Percentiles rank a stretch among this genome's conserved stretches.
These are phyloP conservation scores for Rhododendron ferrugineum DNA, from an alignment of 148 eudicot species.

Conservation along the genomic window DNA sequence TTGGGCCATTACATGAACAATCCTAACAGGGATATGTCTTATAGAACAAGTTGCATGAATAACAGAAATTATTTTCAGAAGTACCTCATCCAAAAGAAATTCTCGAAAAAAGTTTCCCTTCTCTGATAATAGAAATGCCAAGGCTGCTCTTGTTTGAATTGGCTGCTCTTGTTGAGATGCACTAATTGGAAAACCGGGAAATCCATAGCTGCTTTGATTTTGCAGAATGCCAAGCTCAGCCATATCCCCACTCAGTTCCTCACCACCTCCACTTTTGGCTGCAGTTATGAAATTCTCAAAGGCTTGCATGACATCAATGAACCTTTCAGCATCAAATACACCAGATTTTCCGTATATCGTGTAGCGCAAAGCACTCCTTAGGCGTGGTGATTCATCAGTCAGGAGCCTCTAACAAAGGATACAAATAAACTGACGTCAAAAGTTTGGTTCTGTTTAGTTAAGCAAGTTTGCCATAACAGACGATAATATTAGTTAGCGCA, in stretches of 20 bases:
- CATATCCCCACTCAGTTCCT: slow-evolving; percentile 70
- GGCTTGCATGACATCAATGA: slow-evolving; percentile 99
- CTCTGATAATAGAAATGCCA: slow-evolving; percentile 74
- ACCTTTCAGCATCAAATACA: slow-evolving; percentile 96
- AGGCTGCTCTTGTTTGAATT: slow-evolving; percentile 84
- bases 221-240: slow-evolving; percentile 91
- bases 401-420: slow-evolving; percentile 60
- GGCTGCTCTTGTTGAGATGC: slow-evolving; percentile 47
- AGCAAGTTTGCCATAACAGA: background rate
- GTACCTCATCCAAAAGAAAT: slow-evolving; percentile 97
- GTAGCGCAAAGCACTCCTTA: slow-evolving; percentile 87
- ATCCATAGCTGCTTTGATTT: slow-evolving; percentile 30
- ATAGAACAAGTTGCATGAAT: background rate
- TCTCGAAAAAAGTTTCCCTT: slow-evolving; percentile 93
- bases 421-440: background rate
- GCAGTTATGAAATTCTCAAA: slow-evolving; percentile 86
- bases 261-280: slow-evolving; percentile 99
- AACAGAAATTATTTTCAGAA: background rate
- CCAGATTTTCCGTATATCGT: slow-evolving; percentile 95
- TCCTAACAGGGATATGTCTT: too few relatives aligned
- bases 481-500: background rate
- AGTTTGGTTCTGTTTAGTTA: background rate
- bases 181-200: slow-evolving; percentile 34
- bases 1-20: background rate
- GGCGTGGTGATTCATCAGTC: slow-evolving; percentile 95